phyloP scores from a whole-genome alignment of 805 yeast species.

The Kuraishia hungarica region DNA sequence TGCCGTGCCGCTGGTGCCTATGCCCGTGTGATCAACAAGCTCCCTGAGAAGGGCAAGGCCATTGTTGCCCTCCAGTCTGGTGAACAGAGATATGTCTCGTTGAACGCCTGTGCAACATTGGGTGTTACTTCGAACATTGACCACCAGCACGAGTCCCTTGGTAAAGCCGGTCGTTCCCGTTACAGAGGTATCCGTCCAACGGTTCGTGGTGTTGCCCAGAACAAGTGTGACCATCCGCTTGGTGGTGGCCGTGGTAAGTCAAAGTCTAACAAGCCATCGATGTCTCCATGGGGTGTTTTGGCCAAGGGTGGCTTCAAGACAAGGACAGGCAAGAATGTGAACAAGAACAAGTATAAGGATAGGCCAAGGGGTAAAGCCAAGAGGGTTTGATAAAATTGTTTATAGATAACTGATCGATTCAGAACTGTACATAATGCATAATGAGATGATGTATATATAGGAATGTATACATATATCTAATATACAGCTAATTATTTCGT shows the following conservation, averaged over 20 bases:
- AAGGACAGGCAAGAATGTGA: slow-evolving; percentile 80
- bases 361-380: slow-evolving; percentile 68
- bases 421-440: neutral
- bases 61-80: slow-evolving; percentile 81
- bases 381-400: neutral
- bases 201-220: slow-evolving; percentile 98
- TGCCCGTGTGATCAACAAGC: slow-evolving; percentile 78
- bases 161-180: slow-evolving; percentile 95
- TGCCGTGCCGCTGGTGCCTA: slow-evolving; percentile 94
- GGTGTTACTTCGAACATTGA: slow-evolving; percentile 91
- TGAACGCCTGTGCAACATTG: slow-evolving; percentile 87
- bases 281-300: slow-evolving; percentile 92
- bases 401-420: neutral
- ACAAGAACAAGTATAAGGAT: slow-evolving; percentile 80
- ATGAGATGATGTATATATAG: neutral
- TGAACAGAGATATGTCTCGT: slow-evolving; percentile 82
- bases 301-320: slow-evolving; percentile 93
- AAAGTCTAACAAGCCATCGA: slow-evolving; percentile 89
- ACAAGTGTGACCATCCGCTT: slow-evolving; percentile 94
- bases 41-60: slow-evolving; percentile 63
- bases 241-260: slow-evolving; percentile 99
- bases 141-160: slow-evolving; percentile 81
- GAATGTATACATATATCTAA: neutral
- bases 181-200: slow-evolving; percentile 90
- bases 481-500: too few species aligned